Evolutionary conservation across 176 grass and related monocot species (phyloP).

Genomic region (Oryza meridionalis): DNA sequence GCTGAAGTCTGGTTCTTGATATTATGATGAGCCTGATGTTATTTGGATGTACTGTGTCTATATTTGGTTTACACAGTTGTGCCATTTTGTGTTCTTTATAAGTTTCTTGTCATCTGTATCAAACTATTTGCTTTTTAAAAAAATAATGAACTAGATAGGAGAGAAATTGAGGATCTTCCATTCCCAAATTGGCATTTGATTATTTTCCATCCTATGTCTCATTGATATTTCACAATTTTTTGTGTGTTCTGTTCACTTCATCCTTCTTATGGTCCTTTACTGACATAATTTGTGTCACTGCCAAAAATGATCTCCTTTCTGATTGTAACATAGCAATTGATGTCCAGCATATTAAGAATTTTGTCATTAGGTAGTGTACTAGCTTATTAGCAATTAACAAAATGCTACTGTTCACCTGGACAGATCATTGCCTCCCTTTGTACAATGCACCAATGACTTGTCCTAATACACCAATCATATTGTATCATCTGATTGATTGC

Average conservation of each 20-base stretch:
- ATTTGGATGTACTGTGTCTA: not conserved
- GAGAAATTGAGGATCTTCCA: no score
- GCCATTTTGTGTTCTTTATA: not conserved
- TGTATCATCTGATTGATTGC: not conserved
- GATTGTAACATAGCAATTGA: not conserved
- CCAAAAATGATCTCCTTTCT: not conserved
- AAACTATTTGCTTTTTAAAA: not conserved
- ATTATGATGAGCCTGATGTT: not conserved
- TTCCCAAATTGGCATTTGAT: no score
- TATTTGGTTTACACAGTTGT: not conserved
- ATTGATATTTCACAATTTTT: not conserved
- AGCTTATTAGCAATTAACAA: conserved; percentile 13
- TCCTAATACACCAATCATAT: not conserved
- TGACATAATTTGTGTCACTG: not conserved
- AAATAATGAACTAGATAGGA: no score
- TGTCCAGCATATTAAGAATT: not conserved
- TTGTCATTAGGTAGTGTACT: conserved; percentile 9
- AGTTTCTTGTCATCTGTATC: not conserved
- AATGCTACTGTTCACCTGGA: not conserved
- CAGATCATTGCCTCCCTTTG: not conserved
- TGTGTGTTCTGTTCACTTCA: not conserved
- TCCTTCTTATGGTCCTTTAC: not conserved
- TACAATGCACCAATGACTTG: not conserved
- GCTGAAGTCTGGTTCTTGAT: not conserved
- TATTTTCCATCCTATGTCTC: not conserved